Conservation (phyloP, 805 yeast genomes). For the Phaffomyces opuntiae region DNA sequence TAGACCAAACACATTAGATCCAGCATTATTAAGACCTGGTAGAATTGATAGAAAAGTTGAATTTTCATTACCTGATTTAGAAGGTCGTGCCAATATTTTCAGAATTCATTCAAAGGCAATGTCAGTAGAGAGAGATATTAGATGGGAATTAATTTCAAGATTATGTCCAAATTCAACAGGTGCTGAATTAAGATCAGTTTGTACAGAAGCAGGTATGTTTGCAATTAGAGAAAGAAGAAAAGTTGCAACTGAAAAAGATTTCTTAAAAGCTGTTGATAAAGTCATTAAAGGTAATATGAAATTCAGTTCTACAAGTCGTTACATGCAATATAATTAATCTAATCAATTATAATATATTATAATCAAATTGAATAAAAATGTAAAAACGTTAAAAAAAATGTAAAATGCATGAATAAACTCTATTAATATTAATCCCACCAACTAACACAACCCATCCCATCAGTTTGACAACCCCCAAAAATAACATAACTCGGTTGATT, state of each 20-base stretch:
- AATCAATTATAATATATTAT: background rate
- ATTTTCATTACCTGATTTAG: constrained; percentile 91
- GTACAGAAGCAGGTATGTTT: constrained; percentile 99
- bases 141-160: constrained; percentile 98
- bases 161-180: constrained; percentile 98
- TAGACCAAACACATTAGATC: constrained; percentile 96
- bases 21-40: constrained; percentile 96
- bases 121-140: constrained; percentile 95
- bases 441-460: constrained; percentile 92
- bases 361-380: background rate
- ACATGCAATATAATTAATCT: constrained; percentile 89
- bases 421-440: constrained; percentile 76
- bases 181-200: constrained; percentile 96
- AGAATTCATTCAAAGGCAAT: constrained; percentile 95
- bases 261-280: constrained; percentile 95
- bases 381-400: background rate
- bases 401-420: constrained; percentile 1
- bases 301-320: constrained; percentile 93
- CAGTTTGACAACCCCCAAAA: constrained; percentile 86
- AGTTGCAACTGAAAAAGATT: constrained; percentile 97
- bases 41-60: constrained; percentile 98
- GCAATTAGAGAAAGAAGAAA: constrained; percentile 97
- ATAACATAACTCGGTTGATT: constrained; percentile 75
- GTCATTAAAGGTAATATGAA: constrained; percentile 98
- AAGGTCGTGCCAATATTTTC: constrained; percentile 96